Base-by-base conservation (phyloP, 148 eudicot genomes). In the Tetragonia tetragonoides region DNA sequence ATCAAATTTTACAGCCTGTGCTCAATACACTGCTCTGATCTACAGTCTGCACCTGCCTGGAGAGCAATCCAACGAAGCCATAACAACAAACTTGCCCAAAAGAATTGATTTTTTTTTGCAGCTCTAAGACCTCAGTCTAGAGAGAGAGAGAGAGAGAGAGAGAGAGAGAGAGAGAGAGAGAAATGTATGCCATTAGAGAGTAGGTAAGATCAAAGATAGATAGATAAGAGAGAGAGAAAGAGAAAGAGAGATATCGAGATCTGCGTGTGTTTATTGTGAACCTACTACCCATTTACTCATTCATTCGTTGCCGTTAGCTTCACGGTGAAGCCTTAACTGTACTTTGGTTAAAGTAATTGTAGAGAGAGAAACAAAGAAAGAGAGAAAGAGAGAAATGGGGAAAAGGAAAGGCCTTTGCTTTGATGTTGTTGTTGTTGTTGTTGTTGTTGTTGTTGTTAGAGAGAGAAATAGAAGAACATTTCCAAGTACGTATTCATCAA, bases 241-340 rank as follows among this genome's bases (percentile, higher is more conserved):
- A 20, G 20, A 20, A 15, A n/a, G 2, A 42, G 24, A 34, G 63
- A 44, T 79, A 40, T 80, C 77, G 87, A 84, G 84, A 85, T 85
- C 87, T 78, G 81, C 41, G 75, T 60, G 38, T 70, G 47, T 41
- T 21, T 9, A 7, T 68, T 18, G 46, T 60, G 23, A 57, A 17
- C 14, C 15, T 56, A 56, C 47, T 20, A 44, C 73, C 54, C 37
- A 56, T 44, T 15, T 74, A 17, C 57, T 4, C 24, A 41, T 37
- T 3, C 16, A 44, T 20, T 10, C 10, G 40, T 51, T 85, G 77
- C 84, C 87, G 83, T 85, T 73, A 7, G 56, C 85, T 82, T 82
- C 61, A 85, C 85, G 82, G 71, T 70, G 68, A 85, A 75, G 80
- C 61, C 63, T 60, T 16, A 20, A 23, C 49, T 20, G 28, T 20